Evolutionary conservation across 169 alveolate genomes (phyloP).

Genomic region (Hepatocystis sp.): DNA sequence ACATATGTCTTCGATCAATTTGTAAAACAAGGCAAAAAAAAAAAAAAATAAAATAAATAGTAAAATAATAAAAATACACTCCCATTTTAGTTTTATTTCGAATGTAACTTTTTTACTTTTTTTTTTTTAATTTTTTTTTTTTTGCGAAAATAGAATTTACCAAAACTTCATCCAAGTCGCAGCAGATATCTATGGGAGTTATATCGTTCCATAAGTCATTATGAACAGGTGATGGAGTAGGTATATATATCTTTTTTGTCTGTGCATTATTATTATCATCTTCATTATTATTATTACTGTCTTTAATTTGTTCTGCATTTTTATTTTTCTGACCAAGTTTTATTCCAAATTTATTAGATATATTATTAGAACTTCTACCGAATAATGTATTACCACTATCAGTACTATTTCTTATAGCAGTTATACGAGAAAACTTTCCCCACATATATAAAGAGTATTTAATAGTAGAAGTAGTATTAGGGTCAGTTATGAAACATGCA

Average conservation of each 20-base stretch:
- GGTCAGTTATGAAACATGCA: conserved; percentile 51
- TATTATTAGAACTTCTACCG: conserved; percentile 1
- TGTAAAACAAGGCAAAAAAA: too few relatives aligned
- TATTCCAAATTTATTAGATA: conserved; percentile 42
- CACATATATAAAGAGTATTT: conserved; percentile 64
- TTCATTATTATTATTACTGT: not conserved
- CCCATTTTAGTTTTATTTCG: not conserved
- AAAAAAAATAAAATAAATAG: too few relatives aligned
- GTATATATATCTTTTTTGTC: conserved; percentile 38
- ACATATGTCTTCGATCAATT: not conserved
- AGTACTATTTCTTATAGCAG: not conserved
- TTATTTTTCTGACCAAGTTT: conserved; percentile 24
- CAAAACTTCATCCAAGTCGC: conserved; percentile 73
- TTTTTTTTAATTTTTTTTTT: too few relatives aligned
- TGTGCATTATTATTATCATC: not conserved
- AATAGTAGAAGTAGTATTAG: not conserved
- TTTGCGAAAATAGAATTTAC: conserved; percentile 6
- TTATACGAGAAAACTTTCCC: conserved; percentile 62
- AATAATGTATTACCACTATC: not conserved
- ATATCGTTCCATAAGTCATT: conserved; percentile 38
- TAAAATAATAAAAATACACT: not conserved
- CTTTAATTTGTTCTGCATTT: not conserved
- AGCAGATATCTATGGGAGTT: conserved; percentile 51
- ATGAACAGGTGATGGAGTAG: conserved; percentile 64
- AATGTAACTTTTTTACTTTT: not conserved